phyloP scores from a whole-genome alignment of 2,329 filamentous ascomycete species.

The Pestalotiopsis sp. region DNA sequence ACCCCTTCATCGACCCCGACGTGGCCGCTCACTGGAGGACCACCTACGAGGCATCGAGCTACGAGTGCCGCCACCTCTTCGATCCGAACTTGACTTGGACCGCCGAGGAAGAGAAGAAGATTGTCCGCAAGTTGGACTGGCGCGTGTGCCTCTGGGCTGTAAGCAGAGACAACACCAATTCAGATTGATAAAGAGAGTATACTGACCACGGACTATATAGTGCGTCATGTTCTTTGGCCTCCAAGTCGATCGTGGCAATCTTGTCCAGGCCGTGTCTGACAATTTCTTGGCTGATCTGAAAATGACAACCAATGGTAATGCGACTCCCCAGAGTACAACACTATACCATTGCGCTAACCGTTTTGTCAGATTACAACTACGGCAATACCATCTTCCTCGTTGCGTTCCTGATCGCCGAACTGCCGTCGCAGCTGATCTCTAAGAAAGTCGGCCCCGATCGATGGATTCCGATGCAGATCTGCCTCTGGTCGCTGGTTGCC shows the following conservation, averaged over 20 bases:
- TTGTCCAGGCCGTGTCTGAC: conserved; percentile 61
- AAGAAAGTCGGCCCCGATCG: conserved; percentile 47
- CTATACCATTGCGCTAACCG: background rate
- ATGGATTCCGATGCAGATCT: conserved; percentile 35
- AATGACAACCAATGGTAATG: conserved; percentile 44
- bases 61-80: conserved; percentile 59
- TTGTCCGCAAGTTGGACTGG: conserved; percentile 51
- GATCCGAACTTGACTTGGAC: conserved; percentile 57
- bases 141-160: conserved; percentile 43
- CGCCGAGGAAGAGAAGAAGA: conserved; percentile 51
- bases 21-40: conserved; percentile 35
- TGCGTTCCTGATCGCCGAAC: conserved; percentile 58
- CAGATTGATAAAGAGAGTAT: conserved; percentile 9
- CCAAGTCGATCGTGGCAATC: conserved; percentile 63
- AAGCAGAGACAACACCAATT: conserved; percentile 16
- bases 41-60: conserved; percentile 39
- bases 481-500: conserved; percentile 33
- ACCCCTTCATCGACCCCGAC: conserved; percentile 33
- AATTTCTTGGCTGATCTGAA: conserved; percentile 60
- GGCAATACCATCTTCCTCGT: conserved; percentile 59
- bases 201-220: conserved; percentile 13
- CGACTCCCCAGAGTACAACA: background rate
- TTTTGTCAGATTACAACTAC: conserved; percentile 46
- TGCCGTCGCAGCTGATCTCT: conserved; percentile 63
- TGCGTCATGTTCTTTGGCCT: conserved; percentile 65